Percentiles rank a stretch among this genome's conserved stretches.
Conservation (phyloP, 345 rosid species). For the Angophora floribunda region DNA sequence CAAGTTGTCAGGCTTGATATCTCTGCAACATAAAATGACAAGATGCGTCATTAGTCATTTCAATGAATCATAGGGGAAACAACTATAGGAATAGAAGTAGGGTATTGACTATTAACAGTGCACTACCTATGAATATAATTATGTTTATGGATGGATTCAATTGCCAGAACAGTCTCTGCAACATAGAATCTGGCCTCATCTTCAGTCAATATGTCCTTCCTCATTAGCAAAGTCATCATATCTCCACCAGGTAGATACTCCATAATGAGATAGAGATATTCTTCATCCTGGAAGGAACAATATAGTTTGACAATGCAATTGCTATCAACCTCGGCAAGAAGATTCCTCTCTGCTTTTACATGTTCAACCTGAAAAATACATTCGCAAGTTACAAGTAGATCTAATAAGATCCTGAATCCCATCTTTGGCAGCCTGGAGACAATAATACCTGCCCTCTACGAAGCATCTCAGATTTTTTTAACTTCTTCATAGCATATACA, state of each 20-base stretch:
- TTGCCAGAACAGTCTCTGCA: slow-evolving; percentile 92
- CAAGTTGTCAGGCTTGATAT: slow-evolving; percentile 96
- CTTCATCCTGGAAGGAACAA: slow-evolving; percentile 98
- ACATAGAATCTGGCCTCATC: slow-evolving; percentile 96
- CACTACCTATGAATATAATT: slow-evolving; percentile 93
- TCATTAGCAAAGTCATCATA: slow-evolving; percentile 99
- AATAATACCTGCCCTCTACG: slow-evolving; percentile 84
- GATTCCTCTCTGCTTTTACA: slow-evolving; percentile 97
- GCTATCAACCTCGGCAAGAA: slow-evolving; percentile 98
- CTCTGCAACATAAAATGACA: slow-evolving; percentile 36
- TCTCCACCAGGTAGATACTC: slow-evolving; percentile 99
- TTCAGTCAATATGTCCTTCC: slow-evolving; percentile 92
- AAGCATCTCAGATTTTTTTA: slow-evolving; percentile 95
- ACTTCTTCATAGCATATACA: slow-evolving; percentile 97
- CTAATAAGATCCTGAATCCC: neutral
- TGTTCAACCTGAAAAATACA: slow-evolving; percentile 75
- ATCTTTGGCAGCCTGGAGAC: neutral
- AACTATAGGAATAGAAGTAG: neutral
- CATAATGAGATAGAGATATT: slow-evolving; percentile 86
- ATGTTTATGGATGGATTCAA: slow-evolving; percentile 95
- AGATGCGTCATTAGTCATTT: neutral
- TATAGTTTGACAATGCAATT: slow-evolving; percentile 91
- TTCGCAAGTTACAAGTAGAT: neutral
- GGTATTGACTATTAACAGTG: neutral
- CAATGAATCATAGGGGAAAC: neutral